Conservation (phyloP, 495 filamentous ascomycete genomes). For the Astrothelium subdiscretum region DNA sequence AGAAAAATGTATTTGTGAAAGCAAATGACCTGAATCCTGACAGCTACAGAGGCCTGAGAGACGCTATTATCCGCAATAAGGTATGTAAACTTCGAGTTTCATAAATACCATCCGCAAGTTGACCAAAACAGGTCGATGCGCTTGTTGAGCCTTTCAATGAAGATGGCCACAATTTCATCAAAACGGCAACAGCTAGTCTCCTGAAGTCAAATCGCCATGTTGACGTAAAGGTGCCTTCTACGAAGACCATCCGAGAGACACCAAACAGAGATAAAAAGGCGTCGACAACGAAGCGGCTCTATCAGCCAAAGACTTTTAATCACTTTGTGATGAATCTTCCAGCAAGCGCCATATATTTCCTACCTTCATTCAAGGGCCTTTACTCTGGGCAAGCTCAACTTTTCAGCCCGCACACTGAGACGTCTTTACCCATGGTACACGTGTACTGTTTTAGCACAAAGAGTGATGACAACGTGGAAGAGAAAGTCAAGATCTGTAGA, state of each 20-base stretch:
- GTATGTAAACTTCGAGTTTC: constrained; percentile 27
- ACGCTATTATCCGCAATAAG: constrained; percentile 68
- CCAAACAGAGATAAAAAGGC: constrained; percentile 18
- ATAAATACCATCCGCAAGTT: neutral
- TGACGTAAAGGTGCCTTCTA: constrained; percentile 3
- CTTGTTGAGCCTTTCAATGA: constrained; percentile 69
- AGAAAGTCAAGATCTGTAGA: constrained; percentile 53
- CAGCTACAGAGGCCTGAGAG: constrained; percentile 56
- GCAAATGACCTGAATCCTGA: constrained; percentile 96
- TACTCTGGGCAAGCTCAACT: constrained; percentile 57
- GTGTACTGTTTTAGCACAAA: constrained; percentile 82
- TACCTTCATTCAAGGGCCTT: constrained; percentile 72
- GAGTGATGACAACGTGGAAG: constrained; percentile 52
- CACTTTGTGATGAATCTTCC: constrained; percentile 98
- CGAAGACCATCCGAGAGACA: neutral
- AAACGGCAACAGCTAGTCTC: constrained; percentile 49
- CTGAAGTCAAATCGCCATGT: constrained; percentile 39
- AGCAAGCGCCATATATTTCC: constrained; percentile 72
- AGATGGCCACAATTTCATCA: constrained; percentile 76
- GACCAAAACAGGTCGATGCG: constrained; percentile 41
- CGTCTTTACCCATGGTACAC: constrained; percentile 68
- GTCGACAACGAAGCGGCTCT: constrained; percentile 12
- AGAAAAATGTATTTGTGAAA: constrained; percentile 84
- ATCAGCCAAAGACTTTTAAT: constrained; percentile 42
- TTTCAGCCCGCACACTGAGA: constrained; percentile 47